Base-by-base conservation (phyloP, 768 basidiomycete genomes). In the Cystofilobasidium bisporidii region DNA sequence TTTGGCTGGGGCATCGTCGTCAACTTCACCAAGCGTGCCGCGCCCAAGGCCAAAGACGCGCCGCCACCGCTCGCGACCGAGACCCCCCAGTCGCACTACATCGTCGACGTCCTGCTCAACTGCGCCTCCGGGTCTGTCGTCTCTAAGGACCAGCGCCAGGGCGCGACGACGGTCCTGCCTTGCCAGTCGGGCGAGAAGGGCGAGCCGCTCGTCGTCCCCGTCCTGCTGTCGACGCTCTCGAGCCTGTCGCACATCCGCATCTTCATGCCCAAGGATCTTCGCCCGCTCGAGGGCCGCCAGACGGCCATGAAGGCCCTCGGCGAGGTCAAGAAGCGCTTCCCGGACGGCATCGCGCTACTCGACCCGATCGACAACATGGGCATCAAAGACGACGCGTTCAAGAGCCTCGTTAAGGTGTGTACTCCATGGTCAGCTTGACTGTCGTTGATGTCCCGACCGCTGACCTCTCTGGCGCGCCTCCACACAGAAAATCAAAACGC, bases 1-100 rank as follows among this genome's bases (percentile, higher is more conserved):
- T 98, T 94, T 76, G 94, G 94, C 14, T 98, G 96, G 96, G 94
- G 94, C 45, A 84, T 91, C 50, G 84, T 98, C 61, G 83, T 97
- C 74, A 93, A 91, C 75, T 97, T 86, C 74, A 86, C 89, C 75
- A 96, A 96, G 77, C 84, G 92, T 0, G 72, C 86, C 26, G 84
- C 86, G n/a, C 83, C 87, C 20, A 94, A 91, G 80, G n/a, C 28
- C 45, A 60, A 43, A 59, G 60, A 55, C 47, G 36, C 75, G 69
- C 84, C 86, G 3, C 82, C 83, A n/a, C 69, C 68, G 2, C 86
- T 86, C 5, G 83, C 81, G 65, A 78, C 83, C 18, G 88, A 90
- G 47, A 85, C 87, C 5, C 84, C 92, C 0, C 92, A 93, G 72
- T 87, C 90, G 72, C 89, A 90, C 73, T 98, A 94, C 75, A 84